Evolutionary conservation across 371 early-diverging fungal species (phyloP).

Genomic region (Rhizomucor pusillus): DNA sequence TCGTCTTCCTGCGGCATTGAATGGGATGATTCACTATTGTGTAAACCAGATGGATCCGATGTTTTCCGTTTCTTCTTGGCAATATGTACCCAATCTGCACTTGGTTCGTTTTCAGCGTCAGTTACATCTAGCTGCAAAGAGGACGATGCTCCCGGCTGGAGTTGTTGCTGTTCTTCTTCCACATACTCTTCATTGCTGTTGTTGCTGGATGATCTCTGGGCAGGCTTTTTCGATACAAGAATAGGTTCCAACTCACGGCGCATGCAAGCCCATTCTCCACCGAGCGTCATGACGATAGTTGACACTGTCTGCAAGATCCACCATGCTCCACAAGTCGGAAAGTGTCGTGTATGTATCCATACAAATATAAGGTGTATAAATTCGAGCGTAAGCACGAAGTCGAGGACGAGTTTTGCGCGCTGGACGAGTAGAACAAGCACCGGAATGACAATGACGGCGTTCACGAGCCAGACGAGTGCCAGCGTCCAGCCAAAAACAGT

Average conservation of each 20-base stretch:
- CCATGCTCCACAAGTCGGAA: conserved; percentile 69
- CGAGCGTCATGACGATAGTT: conserved; percentile 64
- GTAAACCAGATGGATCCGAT: conserved; percentile 11
- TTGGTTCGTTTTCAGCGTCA: conserved; percentile 4
- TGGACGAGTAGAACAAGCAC: conserved; percentile 69
- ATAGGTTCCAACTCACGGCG: conserved; percentile 83
- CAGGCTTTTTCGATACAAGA: conserved; percentile 29
- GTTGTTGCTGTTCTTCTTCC: conserved; percentile 7
- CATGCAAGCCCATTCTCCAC: conserved; percentile 85
- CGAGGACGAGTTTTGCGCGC: conserved; percentile 77
- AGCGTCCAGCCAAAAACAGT: conserved; percentile 76
- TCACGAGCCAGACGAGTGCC: conserved; percentile 63
- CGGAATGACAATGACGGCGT: conserved; percentile 49
- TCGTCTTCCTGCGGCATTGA: conserved; percentile 7
- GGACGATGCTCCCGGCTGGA: conserved; percentile 13
- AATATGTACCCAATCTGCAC: conserved; percentile 12
- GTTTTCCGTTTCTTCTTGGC: conserved; percentile 13
- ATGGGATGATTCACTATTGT: not conserved
- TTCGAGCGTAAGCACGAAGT: conserved; percentile 78
- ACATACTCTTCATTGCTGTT: conserved; percentile 1
- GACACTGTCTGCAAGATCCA: conserved; percentile 62
- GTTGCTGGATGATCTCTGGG: too few species aligned
- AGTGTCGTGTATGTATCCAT: conserved; percentile 52
- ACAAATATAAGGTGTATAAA: conserved; percentile 65
- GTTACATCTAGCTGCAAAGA: conserved; percentile 3